These are phyloP conservation scores for Leccinum variicolor DNA, from an alignment of 768 basidiomycete species.

Conservation along the genomic window DNA sequence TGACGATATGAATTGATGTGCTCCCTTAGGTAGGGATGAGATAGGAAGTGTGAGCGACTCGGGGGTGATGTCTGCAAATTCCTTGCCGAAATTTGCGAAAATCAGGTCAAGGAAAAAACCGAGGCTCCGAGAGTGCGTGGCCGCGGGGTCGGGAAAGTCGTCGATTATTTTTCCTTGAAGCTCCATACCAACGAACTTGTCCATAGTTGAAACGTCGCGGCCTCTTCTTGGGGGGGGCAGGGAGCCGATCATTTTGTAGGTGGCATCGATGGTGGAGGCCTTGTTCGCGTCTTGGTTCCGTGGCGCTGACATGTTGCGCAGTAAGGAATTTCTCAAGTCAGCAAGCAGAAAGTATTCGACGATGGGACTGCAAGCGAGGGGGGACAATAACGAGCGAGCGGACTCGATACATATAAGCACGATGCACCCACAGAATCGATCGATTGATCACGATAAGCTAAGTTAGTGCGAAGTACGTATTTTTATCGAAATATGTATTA, in stretches of 20 bases:
- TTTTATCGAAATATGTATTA: neutral
- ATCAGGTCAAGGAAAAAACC: neutral
- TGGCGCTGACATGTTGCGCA: too few species aligned
- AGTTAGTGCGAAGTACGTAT: neutral
- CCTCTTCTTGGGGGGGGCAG: neutral
- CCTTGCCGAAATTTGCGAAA: neutral
- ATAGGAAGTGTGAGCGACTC: neutral
- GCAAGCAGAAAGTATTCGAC: too few species aligned
- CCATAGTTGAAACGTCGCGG: neutral
- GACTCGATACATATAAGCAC: too few species aligned
- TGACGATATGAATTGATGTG: neutral
- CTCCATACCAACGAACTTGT: neutral
- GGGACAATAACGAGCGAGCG: too few species aligned
- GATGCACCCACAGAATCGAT: neutral
- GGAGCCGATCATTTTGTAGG: neutral
- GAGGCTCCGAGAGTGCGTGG: neutral
- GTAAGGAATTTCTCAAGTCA: too few species aligned
- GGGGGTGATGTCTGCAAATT: neutral
- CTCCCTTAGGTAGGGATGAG: neutral
- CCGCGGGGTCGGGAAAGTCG: neutral
- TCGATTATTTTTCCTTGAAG: neutral
- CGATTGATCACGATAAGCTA: neutral
- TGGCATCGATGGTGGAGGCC: neutral
- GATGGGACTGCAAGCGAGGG: too few species aligned
- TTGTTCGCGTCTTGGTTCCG: neutral